Evolutionary conservation across 176 grass and related monocot species (phyloP).

Genomic region (Poa annua): DNA sequence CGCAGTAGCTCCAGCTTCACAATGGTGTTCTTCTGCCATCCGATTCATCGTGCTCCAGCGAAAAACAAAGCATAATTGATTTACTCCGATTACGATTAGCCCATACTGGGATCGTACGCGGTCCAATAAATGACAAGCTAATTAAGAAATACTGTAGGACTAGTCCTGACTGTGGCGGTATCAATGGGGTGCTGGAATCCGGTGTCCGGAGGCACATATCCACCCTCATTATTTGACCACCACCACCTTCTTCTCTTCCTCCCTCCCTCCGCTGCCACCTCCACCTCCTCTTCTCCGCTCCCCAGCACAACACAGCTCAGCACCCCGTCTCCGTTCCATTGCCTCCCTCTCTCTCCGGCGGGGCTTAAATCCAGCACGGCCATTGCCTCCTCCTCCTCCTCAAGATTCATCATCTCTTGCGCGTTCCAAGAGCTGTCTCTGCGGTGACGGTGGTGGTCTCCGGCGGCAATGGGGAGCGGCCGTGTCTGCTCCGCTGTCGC

Average conservation of each 20-base stretch:
- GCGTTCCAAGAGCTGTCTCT: background rate
- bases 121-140: slow-evolving; percentile 8
- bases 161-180: slow-evolving; percentile 15
- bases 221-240: slow-evolving; percentile 41
- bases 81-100: background rate
- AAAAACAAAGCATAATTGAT: background rate
- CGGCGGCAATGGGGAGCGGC: slow-evolving; percentile 45
- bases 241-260: slow-evolving; percentile 4
- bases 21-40: background rate
- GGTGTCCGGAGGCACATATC: slow-evolving; percentile 19
- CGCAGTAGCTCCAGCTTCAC: background rate
- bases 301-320: slow-evolving; percentile 31
- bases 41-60: background rate
- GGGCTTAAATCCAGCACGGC: slow-evolving; percentile 26
- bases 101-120: background rate
- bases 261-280: background rate
- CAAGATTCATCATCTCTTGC: background rate
- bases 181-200: slow-evolving; percentile 36
- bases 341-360: background rate
- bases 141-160: background rate
- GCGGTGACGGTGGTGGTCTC: slow-evolving; percentile 24
- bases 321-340: background rate
- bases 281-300: background rate
- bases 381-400: background rate
- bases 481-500: slow-evolving; percentile 41